A percentile compares a stretch with the other conserved stretches of the same genome.
These are phyloP conservation scores for Thelonectria olida DNA, from an alignment of 2,329 filamentous ascomycete species.

Conservation along the genomic window DNA sequence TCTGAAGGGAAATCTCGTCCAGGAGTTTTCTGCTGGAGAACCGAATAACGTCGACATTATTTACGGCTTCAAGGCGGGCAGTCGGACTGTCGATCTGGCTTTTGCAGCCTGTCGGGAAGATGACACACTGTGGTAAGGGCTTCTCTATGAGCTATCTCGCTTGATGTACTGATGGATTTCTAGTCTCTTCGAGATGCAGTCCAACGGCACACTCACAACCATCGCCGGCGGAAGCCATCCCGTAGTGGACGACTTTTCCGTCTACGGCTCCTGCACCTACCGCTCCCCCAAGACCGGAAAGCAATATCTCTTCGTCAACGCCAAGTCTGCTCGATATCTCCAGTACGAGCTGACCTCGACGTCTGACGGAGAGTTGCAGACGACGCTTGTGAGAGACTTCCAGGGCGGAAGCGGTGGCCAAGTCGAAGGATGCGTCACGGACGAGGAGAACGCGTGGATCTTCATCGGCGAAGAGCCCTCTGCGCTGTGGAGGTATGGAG, in stretches of 20 bases:
- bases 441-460: constrained; percentile 60
- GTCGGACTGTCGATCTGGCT: constrained; percentile 55
- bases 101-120: constrained; percentile 61
- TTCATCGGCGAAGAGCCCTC: constrained; percentile 62
- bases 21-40: constrained; percentile 54
- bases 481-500: constrained; percentile 62
- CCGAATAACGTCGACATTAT: constrained; percentile 66
- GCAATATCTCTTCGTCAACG: constrained; percentile 64
- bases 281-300: constrained; percentile 56
- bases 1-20: constrained; percentile 56
- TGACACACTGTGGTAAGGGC: constrained; percentile 60
- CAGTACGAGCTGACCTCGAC: constrained; percentile 59
- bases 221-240: constrained; percentile 58
- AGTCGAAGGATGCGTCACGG: constrained; percentile 63
- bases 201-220: constrained; percentile 52
- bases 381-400: constrained; percentile 60
- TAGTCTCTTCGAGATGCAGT: constrained; percentile 59
- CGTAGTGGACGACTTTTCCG: constrained; percentile 53
- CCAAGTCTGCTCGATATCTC: constrained; percentile 62
- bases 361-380: constrained; percentile 52
- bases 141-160: rapidly evolving
- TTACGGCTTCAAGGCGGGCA: constrained; percentile 56
- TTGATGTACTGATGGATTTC: constrained; percentile 15
- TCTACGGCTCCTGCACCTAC: constrained; percentile 64
- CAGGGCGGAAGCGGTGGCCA: constrained; percentile 60